Evolutionary conservation across 2,329 filamentous ascomycete genomes (phyloP).

Genomic region (Penicillium brevicompactum): DNA sequence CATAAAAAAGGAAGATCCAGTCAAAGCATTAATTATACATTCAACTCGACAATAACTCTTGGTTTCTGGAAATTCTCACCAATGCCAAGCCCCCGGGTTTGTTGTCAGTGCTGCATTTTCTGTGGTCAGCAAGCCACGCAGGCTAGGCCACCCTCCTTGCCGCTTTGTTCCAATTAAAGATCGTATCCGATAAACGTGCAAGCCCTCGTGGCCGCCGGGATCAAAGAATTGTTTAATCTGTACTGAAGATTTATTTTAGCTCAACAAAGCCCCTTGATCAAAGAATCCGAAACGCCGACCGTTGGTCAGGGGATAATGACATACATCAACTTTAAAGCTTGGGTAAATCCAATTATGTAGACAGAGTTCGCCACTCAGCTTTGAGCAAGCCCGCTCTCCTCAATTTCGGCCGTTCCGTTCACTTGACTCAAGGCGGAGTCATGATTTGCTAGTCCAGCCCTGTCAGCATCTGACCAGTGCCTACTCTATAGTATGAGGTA

Average conservation of each 20-base stretch:
- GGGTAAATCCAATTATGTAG: not conserved
- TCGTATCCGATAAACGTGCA: not conserved
- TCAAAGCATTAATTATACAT: not conserved
- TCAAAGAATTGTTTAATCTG: not conserved
- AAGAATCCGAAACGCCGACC: not conserved
- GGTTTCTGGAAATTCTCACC: too few species aligned
- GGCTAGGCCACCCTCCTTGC: not conserved
- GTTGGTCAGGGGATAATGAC: not conserved
- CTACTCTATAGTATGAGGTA: not conserved
- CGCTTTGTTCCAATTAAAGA: slow-evolving; percentile 1
- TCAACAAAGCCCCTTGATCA: not conserved
- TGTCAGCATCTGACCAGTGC: not conserved
- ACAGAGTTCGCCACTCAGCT: not conserved
- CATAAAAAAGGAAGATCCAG: not conserved
- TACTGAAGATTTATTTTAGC: not conserved
- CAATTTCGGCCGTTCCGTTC: too few species aligned
- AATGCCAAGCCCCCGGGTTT: not conserved
- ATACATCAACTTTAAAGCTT: not conserved
- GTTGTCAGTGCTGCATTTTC: not conserved
- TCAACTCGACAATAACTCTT: too few species aligned
- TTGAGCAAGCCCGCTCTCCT: not conserved
- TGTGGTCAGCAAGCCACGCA: slow-evolving; percentile 7
- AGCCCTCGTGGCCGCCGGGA: not conserved
- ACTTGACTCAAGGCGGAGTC: not conserved
- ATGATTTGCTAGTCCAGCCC: not conserved